These are phyloP conservation scores for Extremus antarcticus DNA, from an alignment of 495 filamentous ascomycete genomes.

Conservation along the genomic window DNA sequence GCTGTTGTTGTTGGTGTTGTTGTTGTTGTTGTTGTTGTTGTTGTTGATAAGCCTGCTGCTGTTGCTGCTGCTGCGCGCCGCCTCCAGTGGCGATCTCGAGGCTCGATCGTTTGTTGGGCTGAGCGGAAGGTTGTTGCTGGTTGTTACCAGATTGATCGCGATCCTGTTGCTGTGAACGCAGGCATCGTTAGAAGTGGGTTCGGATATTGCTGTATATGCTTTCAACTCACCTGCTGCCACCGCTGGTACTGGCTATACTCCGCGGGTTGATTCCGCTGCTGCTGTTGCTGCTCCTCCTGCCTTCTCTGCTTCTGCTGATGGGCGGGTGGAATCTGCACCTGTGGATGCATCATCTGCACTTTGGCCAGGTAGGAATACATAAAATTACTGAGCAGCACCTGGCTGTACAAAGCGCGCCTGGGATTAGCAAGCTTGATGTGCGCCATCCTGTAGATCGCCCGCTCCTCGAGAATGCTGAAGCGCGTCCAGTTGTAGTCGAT, in stretches of 20 bases:
- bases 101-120: neutral
- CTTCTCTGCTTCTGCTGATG: slow-evolving; percentile 48
- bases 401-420: slow-evolving; percentile 79
- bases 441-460: slow-evolving; percentile 96
- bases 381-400: slow-evolving; percentile 96
- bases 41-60: neutral
- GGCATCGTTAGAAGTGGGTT: too few species aligned
- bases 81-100: slow-evolving; percentile 2
- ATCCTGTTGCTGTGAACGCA: neutral
- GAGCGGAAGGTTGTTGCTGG: neutral
- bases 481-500: slow-evolving; percentile 92
- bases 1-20: slow-evolving; percentile 2
- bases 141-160: neutral
- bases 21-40: neutral
- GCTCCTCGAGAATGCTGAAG: slow-evolving; percentile 90
- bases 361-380: slow-evolving; percentile 99
- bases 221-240: slow-evolving; percentile 50
- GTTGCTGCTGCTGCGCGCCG: neutral
- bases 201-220: neutral
- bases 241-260: slow-evolving; percentile 53
- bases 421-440: slow-evolving; percentile 98
- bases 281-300: slow-evolving; percentile 47
- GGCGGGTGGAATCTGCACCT: slow-evolving; percentile 61
- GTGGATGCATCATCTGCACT: slow-evolving; percentile 96
- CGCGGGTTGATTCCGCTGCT: slow-evolving; percentile 47